Evolutionary conservation across 1,284 basidiomycete species (phyloP).

Genomic region (Cerioporus squamosus): DNA sequence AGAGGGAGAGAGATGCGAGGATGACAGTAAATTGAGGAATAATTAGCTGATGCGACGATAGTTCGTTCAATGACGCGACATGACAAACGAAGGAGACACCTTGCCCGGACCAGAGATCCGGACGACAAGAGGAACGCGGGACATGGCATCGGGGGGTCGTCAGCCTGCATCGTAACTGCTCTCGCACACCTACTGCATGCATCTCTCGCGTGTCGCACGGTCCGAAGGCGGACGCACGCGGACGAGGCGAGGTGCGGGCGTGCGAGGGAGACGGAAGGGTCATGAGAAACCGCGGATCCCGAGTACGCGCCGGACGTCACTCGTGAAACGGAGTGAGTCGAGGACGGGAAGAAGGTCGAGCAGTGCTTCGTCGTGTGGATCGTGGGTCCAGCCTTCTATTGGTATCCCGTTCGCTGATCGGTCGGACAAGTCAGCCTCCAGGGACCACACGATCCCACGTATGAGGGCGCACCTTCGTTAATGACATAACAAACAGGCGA

Average conservation of each 20-base stretch:
- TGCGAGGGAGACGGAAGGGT: slow-evolving; percentile 18
- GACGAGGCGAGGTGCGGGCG: background rate
- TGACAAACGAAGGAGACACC: background rate
- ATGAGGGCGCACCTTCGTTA: slow-evolving; percentile 77
- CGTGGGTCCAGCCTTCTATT: slow-evolving; percentile 98
- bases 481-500: slow-evolving; percentile 92
- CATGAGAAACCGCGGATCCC: slow-evolving; percentile 74
- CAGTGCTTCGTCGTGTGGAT: slow-evolving; percentile 95
- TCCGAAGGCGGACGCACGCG: background rate
- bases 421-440: background rate
- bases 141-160: background rate
- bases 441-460: background rate
- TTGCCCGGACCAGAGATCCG: background rate
- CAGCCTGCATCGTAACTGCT: background rate
- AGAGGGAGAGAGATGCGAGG: background rate
- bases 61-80: slow-evolving; percentile 19
- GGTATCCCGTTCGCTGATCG: slow-evolving; percentile 90
- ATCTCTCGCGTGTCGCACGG: background rate
- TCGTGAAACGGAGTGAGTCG: slow-evolving; percentile 94
- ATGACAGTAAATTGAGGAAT: slow-evolving; percentile 19
- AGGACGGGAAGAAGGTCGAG: slow-evolving; percentile 95
- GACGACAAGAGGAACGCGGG: background rate
- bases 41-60: slow-evolving; percentile 27
- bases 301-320: slow-evolving; percentile 91
- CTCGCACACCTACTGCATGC: background rate